Percentiles rank a stretch among this genome's conserved stretches.
phyloP scores from a whole-genome alignment of 2,329 filamentous ascomycete species.

The Ceratocystis papillata region DNA sequence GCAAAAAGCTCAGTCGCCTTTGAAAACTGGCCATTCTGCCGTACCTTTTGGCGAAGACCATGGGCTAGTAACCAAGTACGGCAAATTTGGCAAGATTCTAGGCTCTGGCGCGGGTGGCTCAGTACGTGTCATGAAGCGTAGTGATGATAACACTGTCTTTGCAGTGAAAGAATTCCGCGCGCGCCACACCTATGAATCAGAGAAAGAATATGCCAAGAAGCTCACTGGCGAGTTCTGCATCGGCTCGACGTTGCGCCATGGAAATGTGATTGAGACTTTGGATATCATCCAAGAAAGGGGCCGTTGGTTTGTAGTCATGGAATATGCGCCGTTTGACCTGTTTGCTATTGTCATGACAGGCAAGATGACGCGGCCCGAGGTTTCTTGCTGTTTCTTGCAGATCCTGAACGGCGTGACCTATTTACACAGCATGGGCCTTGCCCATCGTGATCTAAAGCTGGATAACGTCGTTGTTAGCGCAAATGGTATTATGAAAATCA shows the following conservation, averaged over 20 bases:
- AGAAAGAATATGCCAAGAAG: slow-evolving; percentile 96
- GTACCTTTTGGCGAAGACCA: slow-evolving; percentile 88
- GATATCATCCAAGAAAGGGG: slow-evolving; percentile 92
- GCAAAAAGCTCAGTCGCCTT: slow-evolving; percentile 49
- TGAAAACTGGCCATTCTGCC: slow-evolving; percentile 39
- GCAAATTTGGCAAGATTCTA: slow-evolving; percentile 86
- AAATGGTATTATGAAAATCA: slow-evolving; percentile 96
- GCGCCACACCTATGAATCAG: slow-evolving; percentile 81
- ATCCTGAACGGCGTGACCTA: slow-evolving; percentile 92
- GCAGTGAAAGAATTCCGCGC: slow-evolving; percentile 95
- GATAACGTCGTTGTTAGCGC: slow-evolving; percentile 98
- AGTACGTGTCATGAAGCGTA: slow-evolving; percentile 85
- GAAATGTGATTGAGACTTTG: slow-evolving; percentile 95
- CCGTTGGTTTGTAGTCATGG: slow-evolving; percentile 98
- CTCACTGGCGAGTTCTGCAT: slow-evolving; percentile 97
- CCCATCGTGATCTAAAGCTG: slow-evolving; percentile 88
- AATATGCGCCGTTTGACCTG: slow-evolving; percentile 89
- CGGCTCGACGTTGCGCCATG: slow-evolving; percentile 89
- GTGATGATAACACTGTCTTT: slow-evolving; percentile 84
- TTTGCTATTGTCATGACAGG: slow-evolving; percentile 99
- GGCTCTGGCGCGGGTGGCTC: slow-evolving; percentile 92
- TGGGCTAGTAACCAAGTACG: slow-evolving; percentile 80
- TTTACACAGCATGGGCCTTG: slow-evolving; percentile 85
- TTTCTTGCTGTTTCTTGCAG: slow-evolving; percentile 84
- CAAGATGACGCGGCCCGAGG: slow-evolving; percentile 85